Evolutionary conservation across 257 asterid species (phyloP), one percentile per base, ranked within the genome.

Genomic region (Orobanche coerulescens): DNA sequence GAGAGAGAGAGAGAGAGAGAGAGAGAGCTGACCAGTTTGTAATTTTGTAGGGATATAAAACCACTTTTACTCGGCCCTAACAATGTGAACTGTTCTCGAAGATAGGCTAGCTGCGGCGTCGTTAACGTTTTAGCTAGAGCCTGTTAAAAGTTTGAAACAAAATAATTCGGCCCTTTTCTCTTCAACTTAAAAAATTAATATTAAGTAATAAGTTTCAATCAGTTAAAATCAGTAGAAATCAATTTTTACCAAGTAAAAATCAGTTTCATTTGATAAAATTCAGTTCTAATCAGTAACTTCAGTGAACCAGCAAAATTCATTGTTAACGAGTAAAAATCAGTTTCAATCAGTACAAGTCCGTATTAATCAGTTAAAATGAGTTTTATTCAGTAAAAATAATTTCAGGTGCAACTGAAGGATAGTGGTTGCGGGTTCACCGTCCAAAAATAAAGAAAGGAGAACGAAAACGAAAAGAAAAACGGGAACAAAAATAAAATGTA

Each of bases 91-190:
- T 93, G 99, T 62, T 86, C 99, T 51, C 91, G 81, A 51, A 93
- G 92, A 77, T 89, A 93, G 65, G 90, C 81, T 66, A 89, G 70
- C 64, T 93, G 97, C 3, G 88, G 79, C 42, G 84, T 66, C 1
- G 94, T 78, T 81, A 93, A 78, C 10, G 95, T 89, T 75, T 78
- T 86, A 36, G 96, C 96, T 40, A 92, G 90, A 66, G 97, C 98
- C 98, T 92, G 82, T 49, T 15, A 8, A 54, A 30, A 46, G 42
- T 23, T 39, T 31, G 44, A 47, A 40, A 37, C 42, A 7, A 36
- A 25, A 18, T 30, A 30, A 30, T 30, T 30, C 7, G 3, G 36
- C 36, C 36, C 7, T 30, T 42, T 42, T 13, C 15, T 40, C 15
- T 13, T 7, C 5, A 7, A 30, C 36, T 2, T 2, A 30, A 30